Conservation (phyloP, 257 asterid species). For the Gynochthodes officinalis region DNA sequence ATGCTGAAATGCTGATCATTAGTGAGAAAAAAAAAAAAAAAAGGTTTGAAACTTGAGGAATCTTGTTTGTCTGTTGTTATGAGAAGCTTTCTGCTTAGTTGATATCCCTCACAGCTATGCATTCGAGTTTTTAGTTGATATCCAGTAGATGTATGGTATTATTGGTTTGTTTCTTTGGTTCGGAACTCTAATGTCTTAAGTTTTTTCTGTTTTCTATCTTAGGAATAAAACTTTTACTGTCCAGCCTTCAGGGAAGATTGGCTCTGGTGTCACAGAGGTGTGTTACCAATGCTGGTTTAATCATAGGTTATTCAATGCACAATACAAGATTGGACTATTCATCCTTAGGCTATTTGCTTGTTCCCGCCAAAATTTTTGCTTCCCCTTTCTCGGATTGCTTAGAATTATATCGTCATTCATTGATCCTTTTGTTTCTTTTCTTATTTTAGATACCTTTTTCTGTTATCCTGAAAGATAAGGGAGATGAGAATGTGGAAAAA, state of each 20-base stretch:
- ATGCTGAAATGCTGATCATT: neutral
- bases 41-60: neutral
- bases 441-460: constrained; percentile 64
- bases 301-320: neutral
- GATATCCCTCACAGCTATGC: neutral
- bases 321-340: neutral
- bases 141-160: neutral
- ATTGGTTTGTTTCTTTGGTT: neutral
- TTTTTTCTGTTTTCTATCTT: constrained; percentile 20
- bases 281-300: constrained; percentile 1
- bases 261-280: constrained; percentile 77
- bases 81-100: neutral
- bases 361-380: neutral
- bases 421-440: neutral
- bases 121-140: neutral
- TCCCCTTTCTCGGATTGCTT: neutral
- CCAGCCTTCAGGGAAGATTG: constrained; percentile 57
- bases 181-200: neutral
- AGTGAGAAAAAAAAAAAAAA: too few relatives aligned
- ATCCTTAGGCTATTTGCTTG: neutral
- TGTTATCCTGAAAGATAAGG: constrained; percentile 52
- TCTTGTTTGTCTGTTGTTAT: neutral
- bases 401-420: neutral
- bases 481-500: constrained; percentile 46
- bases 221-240: constrained; percentile 58